phyloP scores from a whole-genome alignment of 2,329 filamentous ascomycete species.

The Fusarium sp. region DNA sequence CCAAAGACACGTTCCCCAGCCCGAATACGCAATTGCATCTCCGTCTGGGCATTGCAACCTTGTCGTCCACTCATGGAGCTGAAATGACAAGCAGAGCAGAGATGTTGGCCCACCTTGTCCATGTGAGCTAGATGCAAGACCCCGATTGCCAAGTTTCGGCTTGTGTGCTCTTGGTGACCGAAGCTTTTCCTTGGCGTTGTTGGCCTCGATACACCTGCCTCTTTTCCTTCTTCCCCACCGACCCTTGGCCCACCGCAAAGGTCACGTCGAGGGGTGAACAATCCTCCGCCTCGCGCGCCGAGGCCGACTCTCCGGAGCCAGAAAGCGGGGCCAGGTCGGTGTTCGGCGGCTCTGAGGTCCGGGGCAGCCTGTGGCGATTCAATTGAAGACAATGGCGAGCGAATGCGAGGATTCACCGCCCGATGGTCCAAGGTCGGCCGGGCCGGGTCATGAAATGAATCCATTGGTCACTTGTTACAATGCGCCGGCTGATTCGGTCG shows the following conservation, averaged over 20 bases:
- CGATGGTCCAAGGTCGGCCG: constrained; percentile 17
- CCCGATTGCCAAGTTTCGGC: constrained; percentile 32
- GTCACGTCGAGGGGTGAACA: constrained; percentile 1
- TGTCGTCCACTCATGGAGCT: constrained; percentile 18
- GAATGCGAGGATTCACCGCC: constrained; percentile 16
- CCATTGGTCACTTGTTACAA: not conserved
- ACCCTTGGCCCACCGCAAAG: constrained; percentile 12
- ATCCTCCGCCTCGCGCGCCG: not conserved
- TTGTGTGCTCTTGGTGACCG: constrained; percentile 5
- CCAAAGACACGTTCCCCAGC: not conserved
- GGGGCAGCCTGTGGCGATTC: constrained; percentile 14
- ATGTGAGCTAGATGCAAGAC: constrained; percentile 22
- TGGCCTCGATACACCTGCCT: not conserved
- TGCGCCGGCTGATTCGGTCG: constrained; percentile 8
- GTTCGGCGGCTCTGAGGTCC: constrained; percentile 20
- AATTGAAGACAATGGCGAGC: constrained; percentile 3
- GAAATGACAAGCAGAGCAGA: constrained; percentile 27
- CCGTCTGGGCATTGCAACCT: constrained; percentile 1
- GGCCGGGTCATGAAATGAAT: not conserved
- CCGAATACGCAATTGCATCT: not conserved
- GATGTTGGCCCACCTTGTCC: constrained; percentile 7
- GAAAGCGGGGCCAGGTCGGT: constrained; percentile 15
- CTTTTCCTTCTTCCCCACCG: constrained; percentile 13
- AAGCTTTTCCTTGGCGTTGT: not conserved
- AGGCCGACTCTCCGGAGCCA: not conserved